phyloP scores from a whole-genome alignment of 2,329 filamentous ascomycete species.

The Incumbomyces delicatus region DNA sequence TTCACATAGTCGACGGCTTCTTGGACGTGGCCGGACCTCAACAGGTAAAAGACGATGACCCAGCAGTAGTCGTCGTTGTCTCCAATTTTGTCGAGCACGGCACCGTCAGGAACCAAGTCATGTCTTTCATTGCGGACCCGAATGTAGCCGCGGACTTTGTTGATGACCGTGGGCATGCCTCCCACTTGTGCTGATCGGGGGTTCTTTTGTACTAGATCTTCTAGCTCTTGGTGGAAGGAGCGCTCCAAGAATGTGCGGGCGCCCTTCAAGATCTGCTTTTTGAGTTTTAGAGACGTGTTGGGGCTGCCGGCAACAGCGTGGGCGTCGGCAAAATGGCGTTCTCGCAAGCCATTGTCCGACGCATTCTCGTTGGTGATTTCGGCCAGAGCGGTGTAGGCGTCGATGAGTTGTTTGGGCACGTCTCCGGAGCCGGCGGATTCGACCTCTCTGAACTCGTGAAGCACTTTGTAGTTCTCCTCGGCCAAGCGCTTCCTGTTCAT shows the following conservation, averaged over 20 bases:
- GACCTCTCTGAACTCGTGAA: slow-evolving; percentile 65
- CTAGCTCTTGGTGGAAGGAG: slow-evolving; percentile 68
- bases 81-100: slow-evolving; percentile 67
- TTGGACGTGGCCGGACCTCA: slow-evolving; percentile 71
- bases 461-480: slow-evolving; percentile 55
- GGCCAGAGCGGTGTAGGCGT: slow-evolving; percentile 73
- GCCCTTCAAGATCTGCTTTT: slow-evolving; percentile 69
- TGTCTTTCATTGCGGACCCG: slow-evolving; percentile 69
- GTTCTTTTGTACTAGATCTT: slow-evolving; percentile 68
- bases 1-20: slow-evolving; percentile 84
- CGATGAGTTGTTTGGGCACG: slow-evolving; percentile 63
- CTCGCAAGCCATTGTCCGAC: slow-evolving; percentile 54
- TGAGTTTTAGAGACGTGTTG: slow-evolving; percentile 53
- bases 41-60: slow-evolving; percentile 86
- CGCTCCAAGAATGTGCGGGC: slow-evolving; percentile 72
- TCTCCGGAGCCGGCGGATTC: slow-evolving; percentile 61
- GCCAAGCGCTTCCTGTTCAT: slow-evolving; percentile 66
- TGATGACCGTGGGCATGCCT: slow-evolving; percentile 75
- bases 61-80: slow-evolving; percentile 67
- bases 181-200: slow-evolving; percentile 82
- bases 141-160: slow-evolving; percentile 88
- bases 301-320: slow-evolving; percentile 72
- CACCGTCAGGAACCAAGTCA: slow-evolving; percentile 72
- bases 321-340: slow-evolving; percentile 64
- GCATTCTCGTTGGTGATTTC: slow-evolving; percentile 64